Conservation (phyloP, 306 rosid species). For the Malus fusca region DNA sequence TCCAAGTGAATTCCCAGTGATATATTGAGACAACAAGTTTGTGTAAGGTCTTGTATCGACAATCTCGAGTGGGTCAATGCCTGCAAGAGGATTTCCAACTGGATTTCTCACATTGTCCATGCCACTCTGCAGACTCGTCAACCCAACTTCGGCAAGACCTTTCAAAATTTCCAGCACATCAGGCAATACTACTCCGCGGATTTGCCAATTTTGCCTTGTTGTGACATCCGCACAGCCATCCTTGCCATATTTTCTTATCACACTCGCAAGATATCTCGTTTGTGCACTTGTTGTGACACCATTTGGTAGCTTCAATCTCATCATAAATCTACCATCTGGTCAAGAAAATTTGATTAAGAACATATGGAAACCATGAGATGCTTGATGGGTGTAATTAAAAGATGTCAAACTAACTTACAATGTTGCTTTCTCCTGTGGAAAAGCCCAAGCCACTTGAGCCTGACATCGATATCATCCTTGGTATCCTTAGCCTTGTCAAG, state of each 20-base stretch:
- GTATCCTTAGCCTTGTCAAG: slow-evolving; percentile 53
- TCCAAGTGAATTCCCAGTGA: slow-evolving; percentile 70
- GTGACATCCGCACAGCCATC: slow-evolving; percentile 97
- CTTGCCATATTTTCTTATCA: slow-evolving; percentile 72
- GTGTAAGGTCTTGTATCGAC: slow-evolving; percentile 77
- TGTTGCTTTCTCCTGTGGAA: slow-evolving; percentile 90
- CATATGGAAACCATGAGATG: neutral
- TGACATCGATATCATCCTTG: slow-evolving; percentile 83
- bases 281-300: slow-evolving; percentile 88
- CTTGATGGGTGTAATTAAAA: neutral
- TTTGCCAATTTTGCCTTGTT: slow-evolving; percentile 95
- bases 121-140: slow-evolving; percentile 93
- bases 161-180: slow-evolving; percentile 85
- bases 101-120: slow-evolving; percentile 99
- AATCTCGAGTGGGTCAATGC: slow-evolving; percentile 77
- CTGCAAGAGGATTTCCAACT: slow-evolving; percentile 94
- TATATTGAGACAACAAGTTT: slow-evolving; percentile 71
- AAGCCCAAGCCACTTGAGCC: slow-evolving; percentile 98
- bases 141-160: slow-evolving; percentile 76
- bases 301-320: slow-evolving; percentile 93
- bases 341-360: slow-evolving; percentile 1
- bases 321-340: slow-evolving; percentile 96
- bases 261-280: slow-evolving; percentile 70
- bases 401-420: slow-evolving; percentile 38
- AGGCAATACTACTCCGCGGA: slow-evolving; percentile 70